Evolutionary conservation across 148 eudicot genomes (phyloP).

Genomic region (Rheum nobile): DNA sequence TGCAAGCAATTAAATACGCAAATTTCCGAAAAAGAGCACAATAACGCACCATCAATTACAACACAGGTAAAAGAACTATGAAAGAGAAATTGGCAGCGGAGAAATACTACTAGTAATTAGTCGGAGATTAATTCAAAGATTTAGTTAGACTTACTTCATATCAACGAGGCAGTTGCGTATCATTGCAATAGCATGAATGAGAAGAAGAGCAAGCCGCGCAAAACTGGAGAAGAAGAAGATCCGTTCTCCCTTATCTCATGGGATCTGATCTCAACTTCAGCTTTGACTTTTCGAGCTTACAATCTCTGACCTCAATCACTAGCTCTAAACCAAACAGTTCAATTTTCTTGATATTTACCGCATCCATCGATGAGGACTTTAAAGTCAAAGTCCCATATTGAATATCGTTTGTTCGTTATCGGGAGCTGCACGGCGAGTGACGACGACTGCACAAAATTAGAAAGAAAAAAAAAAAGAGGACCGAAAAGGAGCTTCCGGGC

Average conservation of each 20-base stretch:
- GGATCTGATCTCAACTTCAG: background rate
- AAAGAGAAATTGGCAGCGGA: background rate
- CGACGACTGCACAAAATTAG: background rate
- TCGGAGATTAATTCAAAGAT: background rate
- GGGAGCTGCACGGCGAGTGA: background rate
- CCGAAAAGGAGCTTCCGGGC: too few relatives aligned
- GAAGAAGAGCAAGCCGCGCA: background rate
- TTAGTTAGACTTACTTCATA: background rate
- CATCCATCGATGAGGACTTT: background rate
- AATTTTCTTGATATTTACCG: background rate
- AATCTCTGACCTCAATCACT: background rate
- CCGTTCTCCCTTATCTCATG: background rate
- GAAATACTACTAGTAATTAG: background rate
- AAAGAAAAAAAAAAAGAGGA: background rate
- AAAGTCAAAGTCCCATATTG: background rate
- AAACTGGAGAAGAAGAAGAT: slow-evolving; percentile 5
- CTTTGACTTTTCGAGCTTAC: slow-evolving; percentile 2
- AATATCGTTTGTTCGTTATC: slow-evolving; percentile 2
- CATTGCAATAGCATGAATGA: background rate
- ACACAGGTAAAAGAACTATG: background rate
- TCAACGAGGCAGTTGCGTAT: background rate
- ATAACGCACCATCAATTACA: background rate
- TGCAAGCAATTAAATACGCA: background rate
- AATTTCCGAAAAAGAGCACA: background rate
- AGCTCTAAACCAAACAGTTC: background rate